Conservation (phyloP, 768 basidiomycete genomes). For the Rhodosporidiobolus odoratus region DNA sequence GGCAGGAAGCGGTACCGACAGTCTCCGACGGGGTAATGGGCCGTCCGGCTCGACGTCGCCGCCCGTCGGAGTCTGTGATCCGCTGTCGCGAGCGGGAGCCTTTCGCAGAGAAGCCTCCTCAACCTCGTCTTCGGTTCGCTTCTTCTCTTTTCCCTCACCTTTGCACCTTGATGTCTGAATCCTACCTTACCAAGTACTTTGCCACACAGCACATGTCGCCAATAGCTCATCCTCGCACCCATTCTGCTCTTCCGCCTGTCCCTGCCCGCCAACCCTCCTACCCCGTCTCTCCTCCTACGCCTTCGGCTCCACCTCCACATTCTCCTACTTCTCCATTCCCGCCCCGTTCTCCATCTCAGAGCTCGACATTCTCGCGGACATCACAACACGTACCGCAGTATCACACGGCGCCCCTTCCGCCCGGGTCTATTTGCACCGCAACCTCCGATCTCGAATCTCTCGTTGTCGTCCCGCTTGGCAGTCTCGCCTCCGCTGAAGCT, state of each 20-base stretch:
- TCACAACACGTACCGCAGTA: not conserved
- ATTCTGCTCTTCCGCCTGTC: not conserved
- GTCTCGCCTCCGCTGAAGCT: constrained; percentile 19
- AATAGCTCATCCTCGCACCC: not conserved
- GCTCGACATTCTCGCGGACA: not conserved
- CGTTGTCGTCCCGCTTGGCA: constrained; percentile 28
- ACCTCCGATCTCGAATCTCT: constrained; percentile 40
- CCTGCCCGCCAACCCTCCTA: not conserved
- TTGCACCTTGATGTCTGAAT: too few relatives aligned
- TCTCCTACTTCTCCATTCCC: not conserved
- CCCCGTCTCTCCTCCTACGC: not conserved
- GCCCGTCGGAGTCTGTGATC: not conserved
- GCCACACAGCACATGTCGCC: not conserved
- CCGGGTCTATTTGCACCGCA: constrained; percentile 20
- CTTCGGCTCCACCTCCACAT: constrained; percentile 5
- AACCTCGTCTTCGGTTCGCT: not conserved
- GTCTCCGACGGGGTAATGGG: not conserved
- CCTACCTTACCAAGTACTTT: too few relatives aligned
- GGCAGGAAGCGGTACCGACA: not conserved
- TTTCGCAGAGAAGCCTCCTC: not conserved
- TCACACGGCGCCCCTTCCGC: constrained; percentile 6
- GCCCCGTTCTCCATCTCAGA: not conserved
- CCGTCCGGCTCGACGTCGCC: not conserved
- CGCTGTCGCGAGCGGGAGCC: not conserved
- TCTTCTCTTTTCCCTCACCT: not conserved